These are phyloP conservation scores for Colletotrichum sp. DNA, from an alignment of 2,329 filamentous ascomycete species.

Conservation along the genomic window DNA sequence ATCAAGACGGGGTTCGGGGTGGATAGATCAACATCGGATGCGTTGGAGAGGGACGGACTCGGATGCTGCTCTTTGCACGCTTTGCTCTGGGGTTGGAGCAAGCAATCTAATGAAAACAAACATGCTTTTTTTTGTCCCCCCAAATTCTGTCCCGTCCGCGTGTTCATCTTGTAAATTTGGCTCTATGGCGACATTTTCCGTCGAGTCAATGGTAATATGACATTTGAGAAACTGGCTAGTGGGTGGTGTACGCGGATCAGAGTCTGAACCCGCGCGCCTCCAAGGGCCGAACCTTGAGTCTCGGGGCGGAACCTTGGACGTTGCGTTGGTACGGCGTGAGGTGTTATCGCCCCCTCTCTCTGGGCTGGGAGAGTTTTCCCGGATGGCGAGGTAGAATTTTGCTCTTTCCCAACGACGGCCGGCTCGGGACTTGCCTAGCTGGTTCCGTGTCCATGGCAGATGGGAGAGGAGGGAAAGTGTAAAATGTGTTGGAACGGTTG, in stretches of 20 bases:
- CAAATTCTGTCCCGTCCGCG: neutral
- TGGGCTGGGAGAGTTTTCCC: neutral
- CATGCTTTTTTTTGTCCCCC: slow-evolving; percentile 2
- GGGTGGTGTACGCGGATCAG: neutral
- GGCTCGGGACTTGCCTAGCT: neutral
- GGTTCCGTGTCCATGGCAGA: neutral
- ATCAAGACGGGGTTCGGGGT: slow-evolving; percentile 1
- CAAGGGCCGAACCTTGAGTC: neutral
- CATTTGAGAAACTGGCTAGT: neutral
- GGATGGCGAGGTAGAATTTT: neutral
- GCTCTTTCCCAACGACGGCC: too few relatives aligned
- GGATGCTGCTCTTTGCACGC: slow-evolving; percentile 3
- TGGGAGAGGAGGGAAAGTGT: neutral
- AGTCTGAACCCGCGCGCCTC: neutral
- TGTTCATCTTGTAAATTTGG: neutral
- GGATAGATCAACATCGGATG: slow-evolving; percentile 11
- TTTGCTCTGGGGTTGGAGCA: slow-evolving; percentile 4
- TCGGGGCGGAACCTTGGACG: neutral
- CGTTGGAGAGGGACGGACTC: neutral
- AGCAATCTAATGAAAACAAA: slow-evolving; percentile 11
- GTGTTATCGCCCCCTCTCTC: neutral
- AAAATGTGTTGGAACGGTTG: neutral
- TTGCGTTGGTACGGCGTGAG: neutral
- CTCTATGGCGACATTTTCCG: neutral
- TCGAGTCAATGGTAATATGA: neutral